Evolutionary conservation across 2,329 filamentous ascomycete species (phyloP), one percentile per base, ranked within the genome.

Genomic region (Bipolaris gigantea): DNA sequence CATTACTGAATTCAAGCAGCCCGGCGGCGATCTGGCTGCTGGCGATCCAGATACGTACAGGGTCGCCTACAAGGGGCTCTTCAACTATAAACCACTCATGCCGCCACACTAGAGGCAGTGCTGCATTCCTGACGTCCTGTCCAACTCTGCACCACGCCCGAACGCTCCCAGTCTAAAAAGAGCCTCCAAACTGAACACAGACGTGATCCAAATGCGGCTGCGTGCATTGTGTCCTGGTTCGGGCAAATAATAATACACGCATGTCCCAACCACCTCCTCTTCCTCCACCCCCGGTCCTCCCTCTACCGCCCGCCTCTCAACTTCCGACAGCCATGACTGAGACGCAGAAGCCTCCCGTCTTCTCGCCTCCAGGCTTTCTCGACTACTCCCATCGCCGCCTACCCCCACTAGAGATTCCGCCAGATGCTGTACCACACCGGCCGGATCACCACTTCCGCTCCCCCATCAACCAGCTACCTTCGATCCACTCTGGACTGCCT

Each of bases 301-400:
- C 76, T 72, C 73, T 74, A 53, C 71, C 73, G 53, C 71, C 68
- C 58, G 61, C 66, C 46, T 66, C 64, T 60, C 65, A 61, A 63
- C 62, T 69, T 51, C 53, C 70, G 59, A 56, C 69, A 69, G 70
- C 69, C 54, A 79, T 79, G 77, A 77, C 77, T 30, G 76, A 79
- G 62, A 77, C 74, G 51, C 77, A 79, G 59, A 77, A 73, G 51
- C 70, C 71, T 47, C 75, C 74, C 47, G 64, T 68, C 47, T 75
- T 79, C 47, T 74, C 75, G 27, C 65, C 73, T 41, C 71, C 75
- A 34, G 65, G 65, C 35, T 79, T 76, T 61, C 65, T 73, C 41
- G 72, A 73, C 53, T 73, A 73, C 54, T 69, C 74, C 35, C 72
- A 75, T 60, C 72, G 73, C 46, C 71, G 72, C 36, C 64, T 74